Conservation (phyloP, 345 rosid genomes). For the Moricandia arvensis region DNA sequence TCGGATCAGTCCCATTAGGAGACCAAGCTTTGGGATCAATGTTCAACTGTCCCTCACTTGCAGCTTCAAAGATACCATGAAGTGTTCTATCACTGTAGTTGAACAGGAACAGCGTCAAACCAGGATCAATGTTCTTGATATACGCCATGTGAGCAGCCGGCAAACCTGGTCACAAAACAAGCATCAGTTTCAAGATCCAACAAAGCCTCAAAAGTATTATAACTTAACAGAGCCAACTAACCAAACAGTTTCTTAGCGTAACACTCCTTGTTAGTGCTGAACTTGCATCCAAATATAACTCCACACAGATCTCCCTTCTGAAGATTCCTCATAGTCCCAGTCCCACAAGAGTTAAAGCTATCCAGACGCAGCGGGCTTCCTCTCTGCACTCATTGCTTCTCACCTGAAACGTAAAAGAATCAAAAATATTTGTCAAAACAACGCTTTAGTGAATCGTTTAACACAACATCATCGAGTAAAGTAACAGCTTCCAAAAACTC, state of each 20-base stretch:
- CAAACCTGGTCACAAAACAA: constrained; percentile 44
- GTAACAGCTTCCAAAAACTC: neutral
- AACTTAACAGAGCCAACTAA: constrained; percentile 34
- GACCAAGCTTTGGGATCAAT: constrained; percentile 58
- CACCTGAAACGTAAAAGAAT: constrained; percentile 1
- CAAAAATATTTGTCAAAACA: neutral
- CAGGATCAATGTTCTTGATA: constrained; percentile 48
- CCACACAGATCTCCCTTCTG: constrained; percentile 37
- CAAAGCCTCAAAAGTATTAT: neutral
- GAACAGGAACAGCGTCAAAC: constrained; percentile 57
- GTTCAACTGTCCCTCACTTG: constrained; percentile 45
- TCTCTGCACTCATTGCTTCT: constrained; percentile 48
- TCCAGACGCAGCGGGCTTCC: constrained; percentile 38
- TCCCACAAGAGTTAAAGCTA: neutral
- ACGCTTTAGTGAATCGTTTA: too few species aligned
- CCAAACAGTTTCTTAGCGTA: constrained; percentile 42
- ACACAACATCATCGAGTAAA: too few species aligned
- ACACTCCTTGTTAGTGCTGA: too few species aligned
- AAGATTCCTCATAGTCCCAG: constrained; percentile 42
- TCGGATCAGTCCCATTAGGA: constrained; percentile 38
- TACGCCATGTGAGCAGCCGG: constrained; percentile 50
- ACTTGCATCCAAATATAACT: too few species aligned
- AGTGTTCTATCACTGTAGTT: constrained; percentile 64
- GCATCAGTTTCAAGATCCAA: neutral
- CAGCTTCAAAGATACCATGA: constrained; percentile 63